These are phyloP conservation scores for Phtheirospermum japonicum DNA, from an alignment of 257 asterid genomes.

Conservation along the genomic window DNA sequence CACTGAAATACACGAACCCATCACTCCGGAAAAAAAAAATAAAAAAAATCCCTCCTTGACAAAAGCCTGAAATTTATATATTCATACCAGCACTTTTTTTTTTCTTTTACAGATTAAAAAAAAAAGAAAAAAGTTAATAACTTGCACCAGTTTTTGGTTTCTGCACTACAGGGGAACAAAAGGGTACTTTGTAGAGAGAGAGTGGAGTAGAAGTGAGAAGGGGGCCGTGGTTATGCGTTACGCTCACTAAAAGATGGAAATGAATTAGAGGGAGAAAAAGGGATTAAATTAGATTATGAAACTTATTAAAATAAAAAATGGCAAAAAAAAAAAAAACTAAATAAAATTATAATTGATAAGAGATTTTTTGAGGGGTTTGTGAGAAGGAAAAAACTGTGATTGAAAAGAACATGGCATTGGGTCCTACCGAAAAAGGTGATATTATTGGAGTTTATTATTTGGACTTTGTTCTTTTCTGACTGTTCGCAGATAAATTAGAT, in stretches of 20 bases:
- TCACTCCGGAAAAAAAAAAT: background rate
- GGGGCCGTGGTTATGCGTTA: slow-evolving; percentile 30
- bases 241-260: slow-evolving; percentile 30
- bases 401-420: slow-evolving; percentile 32
- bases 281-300: slow-evolving; percentile 24
- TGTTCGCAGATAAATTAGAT: no score
- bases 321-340: background rate
- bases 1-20: slow-evolving; percentile 46
- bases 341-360: background rate
- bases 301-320: slow-evolving; percentile 12
- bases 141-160: background rate
- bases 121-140: background rate
- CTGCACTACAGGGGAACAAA: slow-evolving; percentile 12
- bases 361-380: slow-evolving; percentile 25
- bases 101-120: background rate
- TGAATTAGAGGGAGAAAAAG: slow-evolving; percentile 20
- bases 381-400: slow-evolving; percentile 26
- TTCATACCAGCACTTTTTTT: background rate
- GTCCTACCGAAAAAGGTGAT: slow-evolving; percentile 26
- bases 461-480: slow-evolving; percentile 23
- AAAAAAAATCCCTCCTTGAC: background rate
- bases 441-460: slow-evolving; percentile 34
- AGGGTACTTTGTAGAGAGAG: slow-evolving; percentile 6
- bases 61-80: background rate
- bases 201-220: slow-evolving; percentile 35